Evolutionary conservation across 371 early-diverging fungal species (phyloP).

Genomic region (Lichtheimia corymbifera): DNA sequence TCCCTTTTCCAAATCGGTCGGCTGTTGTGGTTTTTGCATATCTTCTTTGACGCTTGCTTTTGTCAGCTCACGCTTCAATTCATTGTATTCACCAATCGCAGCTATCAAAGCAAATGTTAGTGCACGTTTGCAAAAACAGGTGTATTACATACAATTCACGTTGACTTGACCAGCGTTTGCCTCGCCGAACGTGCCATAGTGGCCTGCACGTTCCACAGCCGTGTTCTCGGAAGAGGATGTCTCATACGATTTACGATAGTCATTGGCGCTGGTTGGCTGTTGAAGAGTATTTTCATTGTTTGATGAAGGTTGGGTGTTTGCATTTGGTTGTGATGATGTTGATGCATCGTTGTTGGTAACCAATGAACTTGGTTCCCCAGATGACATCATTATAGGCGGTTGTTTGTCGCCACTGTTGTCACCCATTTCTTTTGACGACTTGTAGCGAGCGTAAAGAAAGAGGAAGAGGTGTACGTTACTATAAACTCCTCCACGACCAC

Average conservation of each 20-base stretch:
- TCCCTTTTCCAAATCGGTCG: constrained; percentile 5
- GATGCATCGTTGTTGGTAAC: too few relatives aligned
- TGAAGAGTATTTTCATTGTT: background rate
- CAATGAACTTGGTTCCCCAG: too few relatives aligned
- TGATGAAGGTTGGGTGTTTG: too few relatives aligned
- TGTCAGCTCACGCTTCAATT: constrained; percentile 36
- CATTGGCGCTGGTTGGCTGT: background rate
- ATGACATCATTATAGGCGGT: too few relatives aligned
- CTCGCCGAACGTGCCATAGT: constrained; percentile 14
- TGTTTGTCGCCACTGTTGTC: too few relatives aligned
- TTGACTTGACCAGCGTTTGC: constrained; percentile 10
- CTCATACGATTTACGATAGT: background rate
- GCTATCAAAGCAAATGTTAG: constrained; percentile 12
- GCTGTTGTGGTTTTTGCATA: constrained; percentile 1
- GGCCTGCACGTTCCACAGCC: constrained; percentile 7
- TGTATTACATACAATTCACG: constrained; percentile 13
- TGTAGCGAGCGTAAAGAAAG: too few relatives aligned
- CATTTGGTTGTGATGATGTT: too few relatives aligned
- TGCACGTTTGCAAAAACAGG: background rate
- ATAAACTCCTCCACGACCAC: too few relatives aligned
- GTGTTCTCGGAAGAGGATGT: constrained; percentile 7
- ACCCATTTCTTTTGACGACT: too few relatives aligned
- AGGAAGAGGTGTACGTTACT: too few relatives aligned
- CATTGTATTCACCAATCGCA: constrained; percentile 36
- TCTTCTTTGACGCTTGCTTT: constrained; percentile 22